Percentiles rank a stretch among this genome's conserved stretches.
These are phyloP conservation scores for Chytriomyces hyalinus DNA, from an alignment of 192 early-diverging fungal genomes.

Conservation along the genomic window DNA sequence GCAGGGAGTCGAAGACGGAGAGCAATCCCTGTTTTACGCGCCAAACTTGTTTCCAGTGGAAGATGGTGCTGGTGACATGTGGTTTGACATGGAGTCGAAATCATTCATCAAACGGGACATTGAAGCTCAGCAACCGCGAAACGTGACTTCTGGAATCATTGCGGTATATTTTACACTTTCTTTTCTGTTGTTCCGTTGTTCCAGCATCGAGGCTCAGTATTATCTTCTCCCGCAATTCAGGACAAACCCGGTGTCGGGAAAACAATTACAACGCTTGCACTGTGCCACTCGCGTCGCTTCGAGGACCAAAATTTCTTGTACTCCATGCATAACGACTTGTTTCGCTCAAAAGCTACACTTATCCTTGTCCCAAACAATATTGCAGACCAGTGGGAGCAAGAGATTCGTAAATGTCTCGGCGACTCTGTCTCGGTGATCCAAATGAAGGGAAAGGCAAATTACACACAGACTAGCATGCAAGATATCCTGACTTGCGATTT, in stretches of 20 bases:
- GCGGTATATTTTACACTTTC: not conserved
- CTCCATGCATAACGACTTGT: not conserved
- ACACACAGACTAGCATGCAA: not conserved
- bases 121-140: not conserved
- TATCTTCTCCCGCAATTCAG: not conserved
- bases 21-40: slow-evolving; percentile 3
- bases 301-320: not conserved
- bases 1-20: not conserved
- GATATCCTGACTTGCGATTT: slow-evolving; percentile 13
- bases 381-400: slow-evolving; percentile 20
- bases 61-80: not conserved
- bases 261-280: slow-evolving; percentile 18
- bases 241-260: slow-evolving; percentile 29
- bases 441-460: slow-evolving; percentile 27
- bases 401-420: slow-evolving; percentile 32
- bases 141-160: not conserved
- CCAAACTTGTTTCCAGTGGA: not conserved
- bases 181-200: no score
- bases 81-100: not conserved
- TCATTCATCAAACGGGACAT: not conserved
- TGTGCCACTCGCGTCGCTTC: slow-evolving; percentile 17
- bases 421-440: slow-evolving; percentile 5
- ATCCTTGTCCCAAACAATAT: slow-evolving; percentile 24
- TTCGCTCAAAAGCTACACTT: slow-evolving; percentile 1
- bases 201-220: not conserved